Conservation (phyloP, 2,329 filamentous ascomycete species). For the Aspergillus ochraceoroseus region DNA sequence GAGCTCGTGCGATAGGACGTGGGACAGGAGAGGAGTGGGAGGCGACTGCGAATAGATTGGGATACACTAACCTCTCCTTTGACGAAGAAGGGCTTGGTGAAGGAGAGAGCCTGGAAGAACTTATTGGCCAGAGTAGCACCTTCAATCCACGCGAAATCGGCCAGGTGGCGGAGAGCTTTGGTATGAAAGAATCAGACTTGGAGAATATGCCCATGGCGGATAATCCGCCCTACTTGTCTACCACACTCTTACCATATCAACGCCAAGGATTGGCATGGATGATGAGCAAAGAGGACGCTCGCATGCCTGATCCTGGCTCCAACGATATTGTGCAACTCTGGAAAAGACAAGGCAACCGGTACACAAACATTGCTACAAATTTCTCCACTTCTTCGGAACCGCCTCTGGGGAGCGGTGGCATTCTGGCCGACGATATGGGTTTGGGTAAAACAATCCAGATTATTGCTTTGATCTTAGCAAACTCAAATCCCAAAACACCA, state of each 20-base stretch:
- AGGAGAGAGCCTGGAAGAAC: constrained; percentile 53
- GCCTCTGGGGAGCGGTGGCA: constrained; percentile 68
- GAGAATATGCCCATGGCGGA: constrained; percentile 66
- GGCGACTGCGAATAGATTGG: constrained; percentile 24
- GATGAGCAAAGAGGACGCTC: constrained; percentile 66
- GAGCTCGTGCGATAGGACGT: constrained; percentile 25
- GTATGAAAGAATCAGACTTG: constrained; percentile 65
- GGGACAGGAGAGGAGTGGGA: constrained; percentile 27
- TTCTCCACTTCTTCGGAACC: constrained; percentile 58
- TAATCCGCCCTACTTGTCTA: constrained; percentile 61
- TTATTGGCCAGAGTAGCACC: constrained; percentile 61
- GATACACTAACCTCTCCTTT: constrained; percentile 37
- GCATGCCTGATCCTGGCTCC: constrained; percentile 56
- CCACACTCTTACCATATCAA: constrained; percentile 73
- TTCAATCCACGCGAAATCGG: constrained; percentile 63
- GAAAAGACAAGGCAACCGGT: constrained; percentile 54
- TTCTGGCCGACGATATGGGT: constrained; percentile 90
- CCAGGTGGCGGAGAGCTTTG: constrained; percentile 64
- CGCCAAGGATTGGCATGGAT: constrained; percentile 76
- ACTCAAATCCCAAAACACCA: constrained; percentile 41
- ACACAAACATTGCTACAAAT: constrained; percentile 66
- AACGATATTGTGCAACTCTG: constrained; percentile 69
- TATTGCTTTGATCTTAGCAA: constrained; percentile 69
- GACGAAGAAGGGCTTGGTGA: constrained; percentile 26
- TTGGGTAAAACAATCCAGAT: constrained; percentile 83